Conservation (phyloP, 768 basidiomycete genomes). For the Leucocoprinus birnbaumii region DNA sequence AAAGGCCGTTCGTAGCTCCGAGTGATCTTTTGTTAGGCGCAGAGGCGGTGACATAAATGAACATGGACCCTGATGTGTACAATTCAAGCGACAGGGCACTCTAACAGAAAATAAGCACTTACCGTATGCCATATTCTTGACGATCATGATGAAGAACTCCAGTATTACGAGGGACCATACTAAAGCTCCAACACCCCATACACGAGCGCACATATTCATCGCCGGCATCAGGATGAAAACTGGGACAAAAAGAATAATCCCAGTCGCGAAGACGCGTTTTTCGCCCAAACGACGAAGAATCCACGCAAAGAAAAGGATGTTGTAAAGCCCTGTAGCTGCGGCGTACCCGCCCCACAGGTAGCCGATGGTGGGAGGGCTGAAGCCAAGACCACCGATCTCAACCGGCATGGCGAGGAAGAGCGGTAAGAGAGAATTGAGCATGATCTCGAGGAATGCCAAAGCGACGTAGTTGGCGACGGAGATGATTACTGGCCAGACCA, state of each 20-base stretch:
- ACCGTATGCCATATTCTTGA: constrained; percentile 47
- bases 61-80: constrained; percentile 37
- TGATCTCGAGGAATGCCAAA: constrained; percentile 63
- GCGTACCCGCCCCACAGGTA: constrained; percentile 45
- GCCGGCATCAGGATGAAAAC: constrained; percentile 41
- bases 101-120: constrained; percentile 13
- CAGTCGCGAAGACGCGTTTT: constrained; percentile 35
- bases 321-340: constrained; percentile 35
- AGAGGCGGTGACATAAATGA: constrained; percentile 49
- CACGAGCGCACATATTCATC: constrained; percentile 39
- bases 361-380: constrained; percentile 62
- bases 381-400: constrained; percentile 61
- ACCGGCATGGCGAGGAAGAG: constrained; percentile 69
- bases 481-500: constrained; percentile 56
- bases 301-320: constrained; percentile 38
- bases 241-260: constrained; percentile 35
- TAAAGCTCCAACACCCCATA: constrained; percentile 29
- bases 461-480: constrained; percentile 68
- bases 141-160: constrained; percentile 26
- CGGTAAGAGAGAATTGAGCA: constrained; percentile 52
- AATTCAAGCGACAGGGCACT: background rate
- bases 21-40: constrained; percentile 47
- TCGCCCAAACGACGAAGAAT: constrained; percentile 41
- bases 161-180: constrained; percentile 36
- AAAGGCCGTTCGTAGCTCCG: constrained; percentile 50